phyloP scores from a whole-genome alignment of 768 basidiomycete genomes.

The Rhodotorula diobovata region DNA sequence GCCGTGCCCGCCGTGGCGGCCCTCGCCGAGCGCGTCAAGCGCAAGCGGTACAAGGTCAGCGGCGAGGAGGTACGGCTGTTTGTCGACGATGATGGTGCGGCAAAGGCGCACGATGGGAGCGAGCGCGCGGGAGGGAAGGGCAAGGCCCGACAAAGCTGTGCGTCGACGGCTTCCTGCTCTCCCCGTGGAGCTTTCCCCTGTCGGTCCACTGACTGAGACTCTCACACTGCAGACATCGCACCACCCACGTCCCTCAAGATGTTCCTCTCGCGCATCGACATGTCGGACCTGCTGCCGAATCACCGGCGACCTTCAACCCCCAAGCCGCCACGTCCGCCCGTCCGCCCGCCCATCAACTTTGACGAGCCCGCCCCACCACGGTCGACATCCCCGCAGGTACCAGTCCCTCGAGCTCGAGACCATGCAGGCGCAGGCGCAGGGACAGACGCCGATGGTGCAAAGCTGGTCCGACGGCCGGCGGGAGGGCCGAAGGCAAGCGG shows the following conservation, averaged over 20 bases:
- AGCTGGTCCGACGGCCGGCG: not conserved
- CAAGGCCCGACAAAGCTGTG: not conserved
- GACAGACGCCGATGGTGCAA: not conserved
- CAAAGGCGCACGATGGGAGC: not conserved
- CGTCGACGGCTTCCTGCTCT: too few relatives aligned
- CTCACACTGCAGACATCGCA: not conserved
- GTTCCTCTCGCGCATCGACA: conserved; percentile 28
- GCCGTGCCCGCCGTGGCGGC: not conserved
- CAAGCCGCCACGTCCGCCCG: not conserved
- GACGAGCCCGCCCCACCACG: not conserved
- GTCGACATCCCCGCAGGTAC: too few relatives aligned
- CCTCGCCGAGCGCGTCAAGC: conserved; percentile 22
- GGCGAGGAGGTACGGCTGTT: conserved; percentile 25
- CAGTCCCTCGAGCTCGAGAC: too few relatives aligned
- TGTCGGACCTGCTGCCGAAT: conserved; percentile 19
- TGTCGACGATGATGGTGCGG: conserved; percentile 17
- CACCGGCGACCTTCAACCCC: not conserved
- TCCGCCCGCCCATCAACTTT: conserved; percentile 7
- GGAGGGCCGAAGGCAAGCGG: too few relatives aligned
- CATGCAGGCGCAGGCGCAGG: too few relatives aligned
- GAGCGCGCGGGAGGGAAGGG: not conserved
- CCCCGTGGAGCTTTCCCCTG: not conserved
- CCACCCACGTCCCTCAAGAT: not conserved
- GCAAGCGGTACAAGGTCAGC: conserved; percentile 19
- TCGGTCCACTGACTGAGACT: too few relatives aligned